Evolutionary conservation across 2,329 filamentous ascomycete species (phyloP), one percentile per base, ranked within the genome.

Genomic region (Sporothrix inflata): DNA sequence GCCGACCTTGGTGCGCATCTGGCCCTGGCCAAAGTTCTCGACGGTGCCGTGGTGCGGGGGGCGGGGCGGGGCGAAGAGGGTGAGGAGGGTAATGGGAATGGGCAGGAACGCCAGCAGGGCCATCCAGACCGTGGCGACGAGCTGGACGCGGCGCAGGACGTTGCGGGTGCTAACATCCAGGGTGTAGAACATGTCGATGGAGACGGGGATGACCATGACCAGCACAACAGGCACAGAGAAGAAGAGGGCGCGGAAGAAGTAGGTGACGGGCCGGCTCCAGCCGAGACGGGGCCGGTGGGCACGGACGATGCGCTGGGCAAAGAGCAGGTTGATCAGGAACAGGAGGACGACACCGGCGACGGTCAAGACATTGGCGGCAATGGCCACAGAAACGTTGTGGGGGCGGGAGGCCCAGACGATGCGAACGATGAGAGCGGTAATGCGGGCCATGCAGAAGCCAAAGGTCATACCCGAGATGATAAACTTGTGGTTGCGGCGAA

Each of bases 261-360:
- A 75, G 1, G 83, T 84, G 30, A 88, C 83, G 1, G 81, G 76
- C 30, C 81, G 84, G 74, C 87, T 85, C 92, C 93, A 95, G 72
- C 92, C 93, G 42, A 93, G 79, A 1, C 79, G 78, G 0, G 93
- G 92, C 77, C 94, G 92, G 61, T 89, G 87, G 4, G 91, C 91
- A 70, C 94, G 87, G 21, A 96, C 80, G 34, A 97, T 85, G 61
- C 94, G 89, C 80, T 94, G 92, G 0, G 90, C 82, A 78, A 94
- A 92, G 77, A 96, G 82, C 55, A 97, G 82, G 81, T 97, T 96
- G 80, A 94, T 83, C 77, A 95, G 82, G 80, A 92, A 95, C 34
- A 97, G 83, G 8, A 97, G 80, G 45, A 97, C 79, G 19, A 94
- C 89, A 55, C 93, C 93, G 0, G 91, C 90, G 60, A 90, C 88